These are phyloP conservation scores for Favolaschia claudopus DNA, from an alignment of 768 basidiomycete genomes.

Conservation along the genomic window DNA sequence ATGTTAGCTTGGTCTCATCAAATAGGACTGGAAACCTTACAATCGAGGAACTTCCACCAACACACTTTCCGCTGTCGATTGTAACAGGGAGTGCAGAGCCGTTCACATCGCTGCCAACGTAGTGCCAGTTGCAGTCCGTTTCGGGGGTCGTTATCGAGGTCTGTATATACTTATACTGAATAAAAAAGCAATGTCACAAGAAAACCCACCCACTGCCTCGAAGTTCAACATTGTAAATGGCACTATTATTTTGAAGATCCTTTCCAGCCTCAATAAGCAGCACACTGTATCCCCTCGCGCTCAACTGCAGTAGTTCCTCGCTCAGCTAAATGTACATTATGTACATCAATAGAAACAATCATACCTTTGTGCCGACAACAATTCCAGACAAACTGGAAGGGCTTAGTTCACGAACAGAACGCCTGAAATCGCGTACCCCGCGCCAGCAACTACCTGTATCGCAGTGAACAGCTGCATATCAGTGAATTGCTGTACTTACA, in stretches of 20 bases:
- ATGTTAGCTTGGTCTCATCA: neutral
- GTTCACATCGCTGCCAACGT: conserved; percentile 9
- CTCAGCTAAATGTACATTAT: neutral
- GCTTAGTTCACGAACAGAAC: neutral
- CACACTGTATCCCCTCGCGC: conserved; percentile 18
- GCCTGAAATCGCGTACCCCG: neutral
- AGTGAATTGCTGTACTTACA: conserved; percentile 2
- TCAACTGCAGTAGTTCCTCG: conserved; percentile 1
- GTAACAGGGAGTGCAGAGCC: conserved; percentile 9
- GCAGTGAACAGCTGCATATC: neutral
- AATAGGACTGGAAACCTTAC: neutral
- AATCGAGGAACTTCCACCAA: conserved; percentile 19
- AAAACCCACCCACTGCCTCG: conserved; percentile 13
- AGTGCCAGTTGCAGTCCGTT: conserved; percentile 26
- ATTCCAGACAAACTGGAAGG: conserved; percentile 14
- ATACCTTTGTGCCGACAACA: conserved; percentile 20
- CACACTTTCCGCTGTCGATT: conserved; percentile 23
- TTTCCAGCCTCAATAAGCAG: conserved; percentile 24
- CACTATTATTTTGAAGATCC: conserved; percentile 14
- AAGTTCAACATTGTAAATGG: conserved; percentile 22
- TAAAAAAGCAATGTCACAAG: neutral
- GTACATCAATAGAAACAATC: neutral
- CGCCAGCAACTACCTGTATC: conserved; percentile 18
- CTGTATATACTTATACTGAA: neutral
- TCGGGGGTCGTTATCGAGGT: conserved; percentile 8